Evolutionary conservation across 306 rosid genomes (phyloP).

Genomic region (Datisca glomerata): DNA sequence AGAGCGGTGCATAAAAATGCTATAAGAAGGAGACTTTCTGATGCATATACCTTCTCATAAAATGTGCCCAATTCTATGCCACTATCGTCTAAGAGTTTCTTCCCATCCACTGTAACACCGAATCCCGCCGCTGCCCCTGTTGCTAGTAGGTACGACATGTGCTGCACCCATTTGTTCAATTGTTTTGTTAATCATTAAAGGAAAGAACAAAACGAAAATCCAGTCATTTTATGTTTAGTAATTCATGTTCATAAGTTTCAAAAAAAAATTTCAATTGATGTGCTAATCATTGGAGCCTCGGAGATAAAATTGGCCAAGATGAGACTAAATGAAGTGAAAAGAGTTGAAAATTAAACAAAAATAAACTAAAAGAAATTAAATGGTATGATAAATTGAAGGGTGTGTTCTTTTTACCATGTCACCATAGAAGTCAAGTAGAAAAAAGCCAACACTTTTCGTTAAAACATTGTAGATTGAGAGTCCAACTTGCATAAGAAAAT

Average conservation of each 20-base stretch:
- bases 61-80: slow-evolving; percentile 3
- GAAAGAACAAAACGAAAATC: too few relatives aligned
- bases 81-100: neutral
- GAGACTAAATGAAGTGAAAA: too few relatives aligned
- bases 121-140: slow-evolving; percentile 53
- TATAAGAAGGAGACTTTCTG: slow-evolving; percentile 32
- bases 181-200: too few relatives aligned
- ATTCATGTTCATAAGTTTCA: too few relatives aligned
- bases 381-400: too few relatives aligned
- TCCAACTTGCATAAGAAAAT: slow-evolving; percentile 31
- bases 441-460: slow-evolving; percentile 13
- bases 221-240: too few relatives aligned
- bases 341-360: too few relatives aligned
- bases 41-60: slow-evolving; percentile 27
- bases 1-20: slow-evolving; percentile 33
- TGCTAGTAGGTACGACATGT: slow-evolving; percentile 34
- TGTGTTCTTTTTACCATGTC: slow-evolving; percentile 32
- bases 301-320: too few relatives aligned
- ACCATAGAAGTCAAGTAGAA: slow-evolving; percentile 37
- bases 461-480: slow-evolving; percentile 19
- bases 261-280: too few relatives aligned
- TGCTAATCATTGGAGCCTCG: too few relatives aligned
- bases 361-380: too few relatives aligned
- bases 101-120: slow-evolving; percentile 31
- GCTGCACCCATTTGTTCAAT: slow-evolving; percentile 24